Percentiles rank a stretch among this genome's conserved stretches.
phyloP scores from a whole-genome alignment of 2,329 filamentous ascomycete species.

The Knufia fluminis region DNA sequence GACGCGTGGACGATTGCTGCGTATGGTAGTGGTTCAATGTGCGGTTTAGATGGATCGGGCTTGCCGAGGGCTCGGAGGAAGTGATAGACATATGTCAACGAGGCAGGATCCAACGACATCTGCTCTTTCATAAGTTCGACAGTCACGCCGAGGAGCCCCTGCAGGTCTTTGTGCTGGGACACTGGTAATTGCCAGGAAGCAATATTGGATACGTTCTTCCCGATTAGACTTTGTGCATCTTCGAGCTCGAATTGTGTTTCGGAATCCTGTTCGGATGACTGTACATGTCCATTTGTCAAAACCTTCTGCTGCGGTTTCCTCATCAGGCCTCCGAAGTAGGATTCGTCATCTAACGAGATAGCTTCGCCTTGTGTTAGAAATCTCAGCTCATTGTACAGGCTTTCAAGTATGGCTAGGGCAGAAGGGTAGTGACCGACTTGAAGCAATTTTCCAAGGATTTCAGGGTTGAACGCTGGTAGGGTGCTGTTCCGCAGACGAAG shows the following conservation, averaged over 20 bases:
- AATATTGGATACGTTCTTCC: neutral
- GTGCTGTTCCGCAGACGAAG: neutral
- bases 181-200: neutral
- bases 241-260: neutral
- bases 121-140: constrained; percentile 78
- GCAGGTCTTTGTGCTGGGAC: constrained; percentile 63
- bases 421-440: constrained; percentile 63
- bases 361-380: constrained; percentile 71
- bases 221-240: neutral
- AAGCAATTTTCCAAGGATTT: constrained; percentile 74
- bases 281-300: constrained; percentile 55
- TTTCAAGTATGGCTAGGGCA: constrained; percentile 63
- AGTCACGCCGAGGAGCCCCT: constrained; percentile 64
- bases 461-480: constrained; percentile 83
- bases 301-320: constrained; percentile 29
- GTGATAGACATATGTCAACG: constrained; percentile 56
- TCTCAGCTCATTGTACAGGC: constrained; percentile 66
- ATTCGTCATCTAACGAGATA: neutral
- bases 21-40: constrained; percentile 36
- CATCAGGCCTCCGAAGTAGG: neutral
- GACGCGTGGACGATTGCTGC: constrained; percentile 77
- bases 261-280: neutral
- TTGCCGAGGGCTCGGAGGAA: neutral
- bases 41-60: neutral
- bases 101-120: constrained; percentile 83